Base-by-base conservation (phyloP, 805 yeast species). In the Candida alai region DNA sequence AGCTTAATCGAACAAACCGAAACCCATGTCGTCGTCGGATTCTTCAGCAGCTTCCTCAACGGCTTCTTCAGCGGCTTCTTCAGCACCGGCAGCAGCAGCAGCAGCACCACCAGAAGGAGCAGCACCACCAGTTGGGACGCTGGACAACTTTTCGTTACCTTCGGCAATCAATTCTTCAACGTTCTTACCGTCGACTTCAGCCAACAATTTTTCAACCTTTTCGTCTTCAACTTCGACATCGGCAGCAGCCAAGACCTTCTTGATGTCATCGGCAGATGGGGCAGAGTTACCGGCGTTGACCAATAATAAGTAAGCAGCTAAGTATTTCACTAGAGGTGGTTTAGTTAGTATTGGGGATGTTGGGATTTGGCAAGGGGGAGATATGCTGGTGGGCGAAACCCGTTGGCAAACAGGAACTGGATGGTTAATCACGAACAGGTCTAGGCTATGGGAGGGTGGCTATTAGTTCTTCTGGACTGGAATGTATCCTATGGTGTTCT, bases 231-330 rank as follows among this genome's bases (percentile, higher is more conserved):
- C 86, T 70, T 93, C 98, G 55, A 86, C 80, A 68, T 96, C 96
- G 60, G 90, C 97, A 42, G 97, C 76, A 65, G 85, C 82, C 66
- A 93, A 80, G 61, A 93, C 84, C 54, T 81, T 60, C 73, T 85
- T 75, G 78, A 93, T 78, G 72, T 87, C 90, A 62, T 84, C 80
- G 59, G 95, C 95, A 56, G 95, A 76, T 73, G 98, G 97, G 60
- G 93, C 62, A 66, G 88, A 68, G 77, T 80, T 81, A 70, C 97
- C 98, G 73, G 95, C 96, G 70, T 93, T 87, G 75, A 83, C 89
- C 73, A 93, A 81, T 74, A 90, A 84, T 74, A 93, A 83, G 80
- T 93, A 93, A 71, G 98, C 97, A 75, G 98, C 97, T 76, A 93
- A 84, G 82, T 90, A 90, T 85, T 88, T 93, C 97, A 88, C 45